phyloP scores from a whole-genome alignment of 179 eudicot genomes.

The Amaranthus tricolor region DNA sequence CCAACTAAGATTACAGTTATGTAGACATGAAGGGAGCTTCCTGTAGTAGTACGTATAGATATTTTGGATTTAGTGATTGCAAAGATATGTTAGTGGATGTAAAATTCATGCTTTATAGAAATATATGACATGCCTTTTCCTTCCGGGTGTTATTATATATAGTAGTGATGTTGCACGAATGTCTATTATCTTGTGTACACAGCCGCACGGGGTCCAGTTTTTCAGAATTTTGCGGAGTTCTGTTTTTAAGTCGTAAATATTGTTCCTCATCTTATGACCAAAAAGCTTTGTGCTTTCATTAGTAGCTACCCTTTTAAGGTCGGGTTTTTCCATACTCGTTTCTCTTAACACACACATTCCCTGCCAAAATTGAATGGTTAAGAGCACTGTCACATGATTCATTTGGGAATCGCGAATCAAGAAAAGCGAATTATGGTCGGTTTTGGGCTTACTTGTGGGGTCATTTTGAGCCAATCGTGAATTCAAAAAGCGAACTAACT shows the following conservation, averaged over 20 bases:
- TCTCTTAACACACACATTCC: background rate
- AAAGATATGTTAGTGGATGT: background rate
- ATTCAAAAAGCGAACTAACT: too few species aligned
- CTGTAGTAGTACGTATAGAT: background rate
- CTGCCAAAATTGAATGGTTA: background rate
- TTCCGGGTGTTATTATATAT: background rate
- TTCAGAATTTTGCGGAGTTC: background rate
- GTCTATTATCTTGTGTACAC: background rate
- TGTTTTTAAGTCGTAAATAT: background rate
- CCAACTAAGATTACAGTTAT: background rate
- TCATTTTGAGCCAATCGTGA: too few species aligned
- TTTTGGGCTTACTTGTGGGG: too few species aligned
- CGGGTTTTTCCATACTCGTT: background rate
- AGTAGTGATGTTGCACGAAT: background rate
- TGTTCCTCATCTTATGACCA: background rate
- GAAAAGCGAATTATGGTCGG: too few species aligned
- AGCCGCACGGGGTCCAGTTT: background rate
- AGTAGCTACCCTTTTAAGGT: background rate
- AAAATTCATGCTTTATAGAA: background rate
- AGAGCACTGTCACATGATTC: too few species aligned
- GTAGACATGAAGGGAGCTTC: background rate
- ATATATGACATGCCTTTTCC: too few species aligned
- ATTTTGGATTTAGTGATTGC: background rate
- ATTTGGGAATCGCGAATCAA: too few species aligned
- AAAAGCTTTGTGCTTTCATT: background rate